These are phyloP conservation scores for Mucor lusitanicus DNA, from an alignment of 371 early-diverging fungal genomes.

Conservation along the genomic window DNA sequence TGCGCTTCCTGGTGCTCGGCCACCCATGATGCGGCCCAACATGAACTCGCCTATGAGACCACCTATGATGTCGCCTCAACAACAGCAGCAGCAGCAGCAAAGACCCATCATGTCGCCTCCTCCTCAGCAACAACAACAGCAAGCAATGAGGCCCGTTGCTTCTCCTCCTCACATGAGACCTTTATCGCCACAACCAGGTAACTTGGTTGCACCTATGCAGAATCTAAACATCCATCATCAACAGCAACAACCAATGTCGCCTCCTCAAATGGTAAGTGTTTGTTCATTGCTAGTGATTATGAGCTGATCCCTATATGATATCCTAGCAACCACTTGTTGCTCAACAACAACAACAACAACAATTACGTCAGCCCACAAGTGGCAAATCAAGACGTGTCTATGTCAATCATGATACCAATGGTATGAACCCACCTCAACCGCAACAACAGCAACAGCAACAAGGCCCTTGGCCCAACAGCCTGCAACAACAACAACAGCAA, in stretches of 20 bases:
- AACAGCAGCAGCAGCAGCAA: background rate
- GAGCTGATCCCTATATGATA: background rate
- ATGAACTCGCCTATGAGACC: constrained; percentile 5
- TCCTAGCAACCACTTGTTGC: background rate
- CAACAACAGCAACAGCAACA: background rate
- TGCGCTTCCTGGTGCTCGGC: background rate
- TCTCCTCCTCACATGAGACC: constrained; percentile 2
- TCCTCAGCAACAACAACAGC: background rate
- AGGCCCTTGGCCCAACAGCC: background rate
- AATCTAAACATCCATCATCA: constrained; percentile 36
- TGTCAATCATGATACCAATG: constrained; percentile 36
- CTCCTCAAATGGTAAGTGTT: constrained; percentile 7
- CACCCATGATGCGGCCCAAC: constrained; percentile 6
- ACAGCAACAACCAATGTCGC: background rate
- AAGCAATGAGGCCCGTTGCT: background rate
- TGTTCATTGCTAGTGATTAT: background rate
- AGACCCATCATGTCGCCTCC: constrained; percentile 4
- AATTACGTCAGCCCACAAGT: background rate
- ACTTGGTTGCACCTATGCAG: constrained; percentile 32
- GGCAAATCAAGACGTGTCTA: constrained; percentile 43
- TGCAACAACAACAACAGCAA: background rate
- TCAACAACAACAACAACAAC: background rate
- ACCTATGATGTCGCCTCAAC: background rate
- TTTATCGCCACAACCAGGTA: constrained; percentile 10
- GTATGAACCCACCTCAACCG: constrained; percentile 11